Percentiles rank a stretch among this genome's conserved stretches.
These are phyloP conservation scores for Ophiosphaerella korrae DNA, from an alignment of 2,329 filamentous ascomycete genomes.

Conservation along the genomic window DNA sequence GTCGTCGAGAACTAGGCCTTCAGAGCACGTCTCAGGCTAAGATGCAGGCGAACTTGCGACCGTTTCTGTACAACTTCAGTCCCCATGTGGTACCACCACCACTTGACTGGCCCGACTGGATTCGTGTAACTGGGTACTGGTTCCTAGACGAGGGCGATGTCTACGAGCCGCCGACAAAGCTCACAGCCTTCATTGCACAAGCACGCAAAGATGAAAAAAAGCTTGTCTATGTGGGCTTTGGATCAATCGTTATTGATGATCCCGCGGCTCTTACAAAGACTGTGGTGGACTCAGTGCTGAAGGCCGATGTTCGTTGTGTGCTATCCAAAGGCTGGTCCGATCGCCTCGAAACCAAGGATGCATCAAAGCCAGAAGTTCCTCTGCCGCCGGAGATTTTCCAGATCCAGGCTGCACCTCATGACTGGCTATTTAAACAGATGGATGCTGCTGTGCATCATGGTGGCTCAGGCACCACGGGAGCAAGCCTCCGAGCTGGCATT, in stretches of 20 bases:
- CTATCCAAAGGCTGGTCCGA: slow-evolving; percentile 98
- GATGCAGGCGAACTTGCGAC: slow-evolving; percentile 96
- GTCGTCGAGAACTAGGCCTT: slow-evolving; percentile 77
- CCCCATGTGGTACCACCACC: slow-evolving; percentile 92
- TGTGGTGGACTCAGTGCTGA: slow-evolving; percentile 88
- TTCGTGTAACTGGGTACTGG: slow-evolving; percentile 97
- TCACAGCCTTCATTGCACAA: slow-evolving; percentile 80
- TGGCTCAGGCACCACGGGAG: slow-evolving; percentile 91
- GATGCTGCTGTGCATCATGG: slow-evolving; percentile 95
- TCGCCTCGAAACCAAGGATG: slow-evolving; percentile 65
- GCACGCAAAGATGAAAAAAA: slow-evolving; percentile 84
- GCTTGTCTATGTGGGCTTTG: slow-evolving; percentile 95
- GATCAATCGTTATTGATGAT: slow-evolving; percentile 91
- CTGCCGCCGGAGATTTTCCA: slow-evolving; percentile 81
- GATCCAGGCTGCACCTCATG: slow-evolving; percentile 90
- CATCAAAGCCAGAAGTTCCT: slow-evolving; percentile 67
- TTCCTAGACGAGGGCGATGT: slow-evolving; percentile 77
- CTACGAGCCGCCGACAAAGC: slow-evolving; percentile 76
- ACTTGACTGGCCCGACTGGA: slow-evolving; percentile 96
- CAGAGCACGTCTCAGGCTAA: slow-evolving; percentile 84
- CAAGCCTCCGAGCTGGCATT: slow-evolving; percentile 85
- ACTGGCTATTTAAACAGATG: slow-evolving; percentile 94
- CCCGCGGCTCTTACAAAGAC: slow-evolving; percentile 86
- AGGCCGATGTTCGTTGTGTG: slow-evolving; percentile 92
- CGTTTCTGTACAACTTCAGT: slow-evolving; percentile 97